Percentiles rank a stretch among this genome's conserved stretches.
Conservation (phyloP, 495 filamentous ascomycete species). For the Staphylotrichum longicolle region DNA sequence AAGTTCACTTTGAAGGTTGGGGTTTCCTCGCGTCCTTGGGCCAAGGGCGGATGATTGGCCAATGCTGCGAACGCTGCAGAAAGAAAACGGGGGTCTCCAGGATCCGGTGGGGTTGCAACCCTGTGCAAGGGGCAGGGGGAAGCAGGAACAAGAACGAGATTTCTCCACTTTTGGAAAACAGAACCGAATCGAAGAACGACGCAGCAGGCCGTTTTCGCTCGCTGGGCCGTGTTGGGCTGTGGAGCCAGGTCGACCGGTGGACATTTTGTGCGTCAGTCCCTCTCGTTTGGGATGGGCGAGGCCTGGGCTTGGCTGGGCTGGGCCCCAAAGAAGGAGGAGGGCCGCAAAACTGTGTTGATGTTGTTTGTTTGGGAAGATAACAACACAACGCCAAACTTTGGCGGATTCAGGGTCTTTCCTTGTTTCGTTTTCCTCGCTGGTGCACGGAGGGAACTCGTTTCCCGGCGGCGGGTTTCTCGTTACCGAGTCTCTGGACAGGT, state of each 20-base stretch:
- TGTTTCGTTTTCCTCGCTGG: not conserved
- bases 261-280: too few species aligned
- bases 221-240: not conserved
- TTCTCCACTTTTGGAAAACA: conserved; percentile 13
- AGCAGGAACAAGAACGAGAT: not conserved
- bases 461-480: not conserved
- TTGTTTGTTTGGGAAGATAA: too few species aligned
- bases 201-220: not conserved
- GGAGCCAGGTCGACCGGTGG: too few species aligned
- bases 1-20: not conserved
- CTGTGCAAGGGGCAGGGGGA: not conserved
- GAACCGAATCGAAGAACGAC: conserved; percentile 7
- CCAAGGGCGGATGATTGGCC: conserved; percentile 6
- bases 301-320: too few species aligned
- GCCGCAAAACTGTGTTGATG: too few species aligned
- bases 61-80: not conserved
- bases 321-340: too few species aligned
- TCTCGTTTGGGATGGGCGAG: too few species aligned
- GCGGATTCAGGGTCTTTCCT: conserved; percentile 1
- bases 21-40: not conserved
- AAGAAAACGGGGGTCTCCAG: not conserved
- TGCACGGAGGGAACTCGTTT: not conserved
- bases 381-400: too few species aligned
- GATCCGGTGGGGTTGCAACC: conserved; percentile 9
- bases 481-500: conserved; percentile 11